phyloP scores from a whole-genome alignment of 2,329 filamentous ascomycete species.

The Paraphaeosphaeria sporulosa region DNA sequence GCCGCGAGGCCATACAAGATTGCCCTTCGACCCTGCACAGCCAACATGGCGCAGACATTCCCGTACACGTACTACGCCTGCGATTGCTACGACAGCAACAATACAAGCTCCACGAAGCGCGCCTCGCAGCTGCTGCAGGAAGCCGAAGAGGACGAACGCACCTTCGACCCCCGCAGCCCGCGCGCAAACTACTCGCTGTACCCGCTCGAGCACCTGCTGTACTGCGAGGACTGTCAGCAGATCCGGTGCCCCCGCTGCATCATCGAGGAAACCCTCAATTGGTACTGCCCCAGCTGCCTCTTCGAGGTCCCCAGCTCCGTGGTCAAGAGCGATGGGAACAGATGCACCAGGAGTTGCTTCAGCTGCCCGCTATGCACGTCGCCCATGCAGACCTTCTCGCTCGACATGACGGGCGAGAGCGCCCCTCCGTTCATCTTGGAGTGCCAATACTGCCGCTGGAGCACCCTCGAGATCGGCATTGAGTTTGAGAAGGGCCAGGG shows the following conservation, averaged over 20 bases:
- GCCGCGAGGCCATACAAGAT: not conserved
- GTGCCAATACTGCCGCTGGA: conserved; percentile 94
- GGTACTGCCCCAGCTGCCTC: conserved; percentile 93
- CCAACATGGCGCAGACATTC: conserved; percentile 62
- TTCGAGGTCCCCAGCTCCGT: conserved; percentile 96
- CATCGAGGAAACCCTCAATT: conserved; percentile 90
- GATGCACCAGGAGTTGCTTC: conserved; percentile 93
- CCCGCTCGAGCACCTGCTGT: conserved; percentile 90
- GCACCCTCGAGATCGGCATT: conserved; percentile 85
- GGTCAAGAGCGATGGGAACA: conserved; percentile 91
- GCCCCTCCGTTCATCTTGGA: conserved; percentile 76
- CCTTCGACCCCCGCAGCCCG: conserved; percentile 85
- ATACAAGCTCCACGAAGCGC: conserved; percentile 35
- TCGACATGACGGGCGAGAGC: conserved; percentile 61
- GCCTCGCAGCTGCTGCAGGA: conserved; percentile 1
- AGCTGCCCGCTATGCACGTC: conserved; percentile 90
- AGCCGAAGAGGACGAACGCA: conserved; percentile 74
- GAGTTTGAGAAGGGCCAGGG: conserved; percentile 89
- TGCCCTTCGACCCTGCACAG: not conserved
- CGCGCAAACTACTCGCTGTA: conserved; percentile 92
- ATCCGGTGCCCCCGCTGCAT: conserved; percentile 94
- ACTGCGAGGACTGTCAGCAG: conserved; percentile 97
- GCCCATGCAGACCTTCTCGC: conserved; percentile 75
- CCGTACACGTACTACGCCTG: conserved; percentile 72
- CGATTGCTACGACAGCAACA: conserved; percentile 64